A percentile compares a stretch with the other conserved stretches of the same genome.
These are phyloP conservation scores for Lojkania enalia DNA, from an alignment of 2,329 filamentous ascomycete genomes.

Conservation along the genomic window DNA sequence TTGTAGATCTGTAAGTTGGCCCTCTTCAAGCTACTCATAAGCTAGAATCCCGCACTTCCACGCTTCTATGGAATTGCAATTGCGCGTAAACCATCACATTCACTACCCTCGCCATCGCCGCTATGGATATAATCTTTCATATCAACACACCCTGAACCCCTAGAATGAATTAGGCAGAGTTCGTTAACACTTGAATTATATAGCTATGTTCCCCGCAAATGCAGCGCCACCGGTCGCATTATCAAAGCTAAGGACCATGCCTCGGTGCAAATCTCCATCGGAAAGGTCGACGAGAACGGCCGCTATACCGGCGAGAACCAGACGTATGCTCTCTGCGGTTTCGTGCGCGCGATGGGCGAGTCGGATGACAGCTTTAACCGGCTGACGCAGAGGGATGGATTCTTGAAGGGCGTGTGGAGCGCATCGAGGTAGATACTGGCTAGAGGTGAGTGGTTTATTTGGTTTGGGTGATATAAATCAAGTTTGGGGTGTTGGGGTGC, in stretches of 20 bases:
- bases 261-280: conserved; percentile 94
- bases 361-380: conserved; percentile 95
- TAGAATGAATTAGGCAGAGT: neutral
- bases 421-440: conserved; percentile 57
- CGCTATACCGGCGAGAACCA: conserved; percentile 91
- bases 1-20: conserved; percentile 90
- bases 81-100: too few relatives aligned
- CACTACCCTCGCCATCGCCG: too few relatives aligned
- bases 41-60: conserved; percentile 5
- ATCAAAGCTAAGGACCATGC: conserved; percentile 99
- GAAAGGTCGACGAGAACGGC: conserved; percentile 66
- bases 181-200: conserved; percentile 2
- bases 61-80: too few relatives aligned
- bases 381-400: conserved; percentile 91
- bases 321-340: conserved; percentile 95
- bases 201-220: conserved; percentile 98
- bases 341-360: conserved; percentile 98
- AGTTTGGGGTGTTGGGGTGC: too few relatives aligned
- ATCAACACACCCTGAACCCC: conserved; percentile 15
- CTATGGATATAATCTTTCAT: too few relatives aligned
- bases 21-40: neutral
- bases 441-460: too few relatives aligned
- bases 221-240: conserved; percentile 98
- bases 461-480: too few relatives aligned
- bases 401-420: conserved; percentile 97